These are phyloP conservation scores for Rosa hybrid DNA, from an alignment of 331 rosid genomes.

Conservation along the genomic window DNA sequence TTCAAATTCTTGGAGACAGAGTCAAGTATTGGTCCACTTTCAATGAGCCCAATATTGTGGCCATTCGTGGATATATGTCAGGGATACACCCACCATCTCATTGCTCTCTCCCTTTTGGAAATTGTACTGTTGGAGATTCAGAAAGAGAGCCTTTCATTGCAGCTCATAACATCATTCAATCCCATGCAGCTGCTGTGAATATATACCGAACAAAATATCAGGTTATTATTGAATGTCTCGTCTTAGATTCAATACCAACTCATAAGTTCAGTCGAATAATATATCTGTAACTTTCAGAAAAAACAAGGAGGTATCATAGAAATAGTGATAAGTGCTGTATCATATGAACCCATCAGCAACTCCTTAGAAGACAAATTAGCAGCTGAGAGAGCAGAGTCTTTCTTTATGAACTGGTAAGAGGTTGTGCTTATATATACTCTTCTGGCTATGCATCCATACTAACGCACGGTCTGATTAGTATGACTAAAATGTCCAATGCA, in stretches of 20 bases:
- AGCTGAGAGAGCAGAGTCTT: constrained; percentile 63
- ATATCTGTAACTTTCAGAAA: constrained; percentile 37
- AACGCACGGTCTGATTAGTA: neutral
- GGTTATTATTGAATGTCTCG: constrained; percentile 20
- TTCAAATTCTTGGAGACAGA: constrained; percentile 63
- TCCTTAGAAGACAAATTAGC: constrained; percentile 59
- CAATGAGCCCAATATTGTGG: constrained; percentile 62
- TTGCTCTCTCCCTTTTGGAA: constrained; percentile 62
- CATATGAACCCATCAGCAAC: constrained; percentile 69
- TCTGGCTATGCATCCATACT: neutral
- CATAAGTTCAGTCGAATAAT: neutral
- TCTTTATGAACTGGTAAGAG: constrained; percentile 53
- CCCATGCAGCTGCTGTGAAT: constrained; percentile 65
- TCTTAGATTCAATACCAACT: neutral
- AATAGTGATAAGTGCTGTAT: constrained; percentile 41
- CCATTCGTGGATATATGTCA: constrained; percentile 37
- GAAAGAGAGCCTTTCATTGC: constrained; percentile 66
- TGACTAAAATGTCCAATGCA: constrained; percentile 28
- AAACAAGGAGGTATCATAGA: constrained; percentile 69
- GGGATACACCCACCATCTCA: constrained; percentile 57
- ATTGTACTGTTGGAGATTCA: constrained; percentile 58
- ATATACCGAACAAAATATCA: constrained; percentile 62
- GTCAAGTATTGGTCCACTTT: constrained; percentile 72
- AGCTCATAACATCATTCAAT: constrained; percentile 61
- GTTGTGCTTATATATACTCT: neutral